Evolutionary conservation across 1,284 basidiomycete genomes (phyloP), one percentile per base, ranked within the genome.

Genomic region (Ganoderma boninense): DNA sequence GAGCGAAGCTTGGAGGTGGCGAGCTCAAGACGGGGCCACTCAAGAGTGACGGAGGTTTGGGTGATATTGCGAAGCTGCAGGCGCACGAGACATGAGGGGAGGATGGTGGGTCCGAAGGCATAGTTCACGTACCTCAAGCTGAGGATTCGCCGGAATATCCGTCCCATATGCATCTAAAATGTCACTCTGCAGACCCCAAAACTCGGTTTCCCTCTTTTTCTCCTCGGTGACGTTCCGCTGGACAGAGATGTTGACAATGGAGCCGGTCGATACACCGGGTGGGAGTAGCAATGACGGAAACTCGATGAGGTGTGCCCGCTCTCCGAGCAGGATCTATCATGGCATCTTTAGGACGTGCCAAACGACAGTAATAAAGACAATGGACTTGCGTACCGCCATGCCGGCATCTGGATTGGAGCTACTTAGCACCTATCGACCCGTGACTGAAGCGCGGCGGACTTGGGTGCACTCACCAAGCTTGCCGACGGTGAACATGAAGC

Each of bases 161-260:
- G 87, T 82, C 11, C 96, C 96, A 81, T 92, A 98, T 40, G 87
- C 87, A 11, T 91, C 83, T 35, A 96, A 78, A 67, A 98, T 97
- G 20, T 91, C 86, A 38, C 89, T 85, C 80, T 98, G 97, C 56
- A 98, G 84, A 2, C 87, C 81, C 91, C 90, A 93, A 79, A 98
- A 98, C 29, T 94, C 91, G 4, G 85, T 81, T 74, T 95, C 92
- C 70, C 95, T 88, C 73, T 90, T 88, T 76, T 92, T 89, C 81
- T 98, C 97, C 73, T 97, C 96, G 0, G 85, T 79, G 40, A 90
- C 81, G 80, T 98, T 97, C 72, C 96, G 90, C 73, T 95, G 88
- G 18, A 98, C 95, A 6, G 95, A 92, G 79, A 98, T 98, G 78
- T 96, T 97, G 75, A 98, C 95, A 75, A 98, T 98, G n/a, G 96